phyloP scores from a whole-genome alignment of 106 monocot genomes.

The Dendrobium officinale region DNA sequence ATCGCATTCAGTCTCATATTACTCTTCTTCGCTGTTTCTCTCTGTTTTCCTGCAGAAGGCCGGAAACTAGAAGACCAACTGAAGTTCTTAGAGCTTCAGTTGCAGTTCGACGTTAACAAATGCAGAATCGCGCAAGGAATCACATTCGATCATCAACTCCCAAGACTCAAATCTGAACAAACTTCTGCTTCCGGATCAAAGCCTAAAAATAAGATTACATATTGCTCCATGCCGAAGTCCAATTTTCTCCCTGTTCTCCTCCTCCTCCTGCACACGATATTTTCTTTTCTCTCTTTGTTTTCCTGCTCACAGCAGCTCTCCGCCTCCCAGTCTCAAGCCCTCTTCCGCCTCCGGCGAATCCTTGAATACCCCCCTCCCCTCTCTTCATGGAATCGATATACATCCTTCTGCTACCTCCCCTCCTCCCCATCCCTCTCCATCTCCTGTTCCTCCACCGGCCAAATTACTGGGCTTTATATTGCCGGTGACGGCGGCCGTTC shows the following conservation, averaged over 20 bases:
- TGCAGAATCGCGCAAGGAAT: neutral
- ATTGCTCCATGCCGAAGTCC: neutral
- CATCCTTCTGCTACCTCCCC: conserved; percentile 61
- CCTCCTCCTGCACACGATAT: conserved; percentile 1
- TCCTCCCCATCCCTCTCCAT: conserved; percentile 37
- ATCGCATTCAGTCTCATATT: neutral
- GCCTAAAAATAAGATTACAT: neutral
- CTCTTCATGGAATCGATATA: conserved; percentile 11
- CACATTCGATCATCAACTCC: neutral
- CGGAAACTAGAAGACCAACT: neutral
- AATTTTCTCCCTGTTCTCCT: conserved; percentile 15
- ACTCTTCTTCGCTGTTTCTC: neutral
- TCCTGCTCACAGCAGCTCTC: conserved; percentile 31
- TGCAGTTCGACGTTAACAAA: neutral
- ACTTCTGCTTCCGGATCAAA: neutral
- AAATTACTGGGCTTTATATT: conserved; percentile 43
- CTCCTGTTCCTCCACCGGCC: conserved; percentile 36
- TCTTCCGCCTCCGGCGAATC: conserved; percentile 41
- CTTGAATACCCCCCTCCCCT: conserved; percentile 57
- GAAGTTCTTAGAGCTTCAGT: neutral
- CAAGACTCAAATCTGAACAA: neutral
- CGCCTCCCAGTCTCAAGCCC: conserved; percentile 44
- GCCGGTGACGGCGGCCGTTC: conserved; percentile 17
- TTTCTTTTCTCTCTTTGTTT: conserved; percentile 5
- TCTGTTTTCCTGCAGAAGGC: neutral